Evolutionary conservation across 1,284 basidiomycete species (phyloP).

Genomic region (Puccinia polysora): DNA sequence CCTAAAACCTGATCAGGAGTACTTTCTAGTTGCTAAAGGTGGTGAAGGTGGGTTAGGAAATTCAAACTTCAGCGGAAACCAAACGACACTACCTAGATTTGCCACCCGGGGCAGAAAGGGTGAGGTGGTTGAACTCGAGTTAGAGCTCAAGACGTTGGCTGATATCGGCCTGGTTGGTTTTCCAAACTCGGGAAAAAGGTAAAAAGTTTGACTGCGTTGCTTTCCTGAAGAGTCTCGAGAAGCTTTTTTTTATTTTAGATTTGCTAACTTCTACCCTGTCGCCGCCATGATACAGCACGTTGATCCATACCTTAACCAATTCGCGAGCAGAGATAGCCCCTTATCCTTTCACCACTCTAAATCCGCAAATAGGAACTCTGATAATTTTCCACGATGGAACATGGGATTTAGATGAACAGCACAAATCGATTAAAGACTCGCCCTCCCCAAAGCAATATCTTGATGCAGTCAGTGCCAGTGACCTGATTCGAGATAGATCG

Average conservation of each 20-base stretch:
- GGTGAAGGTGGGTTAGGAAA: slow-evolving; percentile 85
- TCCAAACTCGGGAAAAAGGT: slow-evolving; percentile 73
- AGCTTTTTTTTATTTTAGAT: background rate
- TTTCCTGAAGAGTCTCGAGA: background rate
- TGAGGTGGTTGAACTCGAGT: slow-evolving; percentile 70
- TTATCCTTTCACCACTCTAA: slow-evolving; percentile 91
- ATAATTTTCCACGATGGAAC: slow-evolving; percentile 73
- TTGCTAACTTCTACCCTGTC: background rate
- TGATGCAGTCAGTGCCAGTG: slow-evolving; percentile 58
- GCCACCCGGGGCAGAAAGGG: slow-evolving; percentile 66
- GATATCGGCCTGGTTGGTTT: slow-evolving; percentile 93
- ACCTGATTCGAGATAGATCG: slow-evolving; percentile 26
- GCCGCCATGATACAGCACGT: slow-evolving; percentile 59
- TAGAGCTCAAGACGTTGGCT: slow-evolving; percentile 92
- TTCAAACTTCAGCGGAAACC: slow-evolving; percentile 56
- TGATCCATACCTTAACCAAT: slow-evolving; percentile 82
- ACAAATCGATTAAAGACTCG: slow-evolving; percentile 45
- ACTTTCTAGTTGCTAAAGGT: slow-evolving; percentile 69
- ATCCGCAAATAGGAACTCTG: slow-evolving; percentile 87
- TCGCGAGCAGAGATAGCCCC: slow-evolving; percentile 81
- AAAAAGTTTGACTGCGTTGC: background rate
- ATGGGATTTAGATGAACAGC: slow-evolving; percentile 54
- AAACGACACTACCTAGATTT: slow-evolving; percentile 53
- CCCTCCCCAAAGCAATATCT: slow-evolving; percentile 39
- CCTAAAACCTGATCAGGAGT: slow-evolving; percentile 48